Percentiles rank a stretch among this genome's conserved stretches.
Evolutionary conservation across 2,329 filamentous ascomycete species (phyloP).

Genomic region (Xylariaceae sp.): DNA sequence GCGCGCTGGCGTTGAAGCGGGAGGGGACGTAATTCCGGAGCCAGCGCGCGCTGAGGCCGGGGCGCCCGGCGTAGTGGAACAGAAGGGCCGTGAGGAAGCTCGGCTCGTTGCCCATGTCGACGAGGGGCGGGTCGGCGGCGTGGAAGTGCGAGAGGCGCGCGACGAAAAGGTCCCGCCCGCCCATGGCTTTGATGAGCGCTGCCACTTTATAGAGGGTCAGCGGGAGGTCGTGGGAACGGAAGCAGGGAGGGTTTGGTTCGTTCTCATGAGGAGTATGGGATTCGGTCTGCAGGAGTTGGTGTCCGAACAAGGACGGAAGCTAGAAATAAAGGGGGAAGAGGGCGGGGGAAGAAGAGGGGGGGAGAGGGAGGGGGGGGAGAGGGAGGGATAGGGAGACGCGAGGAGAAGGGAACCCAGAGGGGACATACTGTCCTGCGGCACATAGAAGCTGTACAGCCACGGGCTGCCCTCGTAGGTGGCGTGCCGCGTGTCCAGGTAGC

Average conservation of each 20-base stretch:
- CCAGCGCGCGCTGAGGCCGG: slow-evolving; percentile 46
- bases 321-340: too few relatives aligned
- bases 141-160: slow-evolving; percentile 59
- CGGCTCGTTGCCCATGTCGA: slow-evolving; percentile 62
- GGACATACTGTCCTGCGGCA: slow-evolving; percentile 43
- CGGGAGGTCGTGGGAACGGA: too few relatives aligned
- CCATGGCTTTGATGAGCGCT: slow-evolving; percentile 36
- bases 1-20: slow-evolving; percentile 54
- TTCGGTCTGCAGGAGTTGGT: too few relatives aligned
- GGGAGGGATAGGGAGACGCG: too few relatives aligned
- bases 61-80: slow-evolving; percentile 61
- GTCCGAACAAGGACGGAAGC: too few relatives aligned
- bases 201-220: too few relatives aligned
- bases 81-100: slow-evolving; percentile 45
- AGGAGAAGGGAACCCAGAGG: too few relatives aligned
- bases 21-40: slow-evolving; percentile 58
- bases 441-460: slow-evolving; percentile 68
- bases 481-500: slow-evolving; percentile 38
- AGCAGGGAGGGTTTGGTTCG: too few relatives aligned
- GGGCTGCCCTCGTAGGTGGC: slow-evolving; percentile 38
- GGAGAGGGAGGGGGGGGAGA: too few relatives aligned
- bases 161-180: slow-evolving; percentile 49
- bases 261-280: too few relatives aligned
- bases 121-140: slow-evolving; percentile 49
- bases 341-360: too few relatives aligned